Evolutionary conservation across 2,329 filamentous ascomycete genomes (phyloP).

Genomic region (Mollisiaceae sp.): DNA sequence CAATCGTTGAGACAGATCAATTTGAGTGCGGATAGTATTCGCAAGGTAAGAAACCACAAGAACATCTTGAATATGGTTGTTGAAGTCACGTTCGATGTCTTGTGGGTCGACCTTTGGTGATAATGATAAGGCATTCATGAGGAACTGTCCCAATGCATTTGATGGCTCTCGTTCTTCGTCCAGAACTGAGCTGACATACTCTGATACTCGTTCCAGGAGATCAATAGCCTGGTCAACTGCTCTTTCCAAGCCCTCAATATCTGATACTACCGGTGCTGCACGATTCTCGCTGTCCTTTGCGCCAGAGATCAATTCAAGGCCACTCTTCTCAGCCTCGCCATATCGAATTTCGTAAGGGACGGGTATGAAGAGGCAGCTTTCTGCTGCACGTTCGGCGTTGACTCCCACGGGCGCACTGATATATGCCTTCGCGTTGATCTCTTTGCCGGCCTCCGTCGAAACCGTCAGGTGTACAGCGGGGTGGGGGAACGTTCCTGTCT

Average conservation of each 20-base stretch:
- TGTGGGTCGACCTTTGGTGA: slow-evolving; percentile 91
- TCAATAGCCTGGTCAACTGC: slow-evolving; percentile 86
- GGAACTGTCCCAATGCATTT: slow-evolving; percentile 89
- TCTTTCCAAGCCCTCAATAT: slow-evolving; percentile 87
- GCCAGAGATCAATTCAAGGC: slow-evolving; percentile 81
- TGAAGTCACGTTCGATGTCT: slow-evolving; percentile 97
- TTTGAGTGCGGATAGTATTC: slow-evolving; percentile 98
- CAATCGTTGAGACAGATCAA: slow-evolving; percentile 94
- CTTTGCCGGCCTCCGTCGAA: slow-evolving; percentile 83
- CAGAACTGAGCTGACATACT: slow-evolving; percentile 90
- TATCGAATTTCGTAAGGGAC: slow-evolving; percentile 95
- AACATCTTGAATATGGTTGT: slow-evolving; percentile 99
- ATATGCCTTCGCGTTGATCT: slow-evolving; percentile 90
- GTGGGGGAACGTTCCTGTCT: slow-evolving; percentile 95
- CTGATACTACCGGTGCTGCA: slow-evolving; percentile 75
- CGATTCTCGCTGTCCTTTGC: slow-evolving; percentile 82
- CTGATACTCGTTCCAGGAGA: slow-evolving; percentile 88
- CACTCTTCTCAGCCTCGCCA: slow-evolving; percentile 76
- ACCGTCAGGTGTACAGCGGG: slow-evolving; percentile 98
- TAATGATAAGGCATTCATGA: slow-evolving; percentile 90
- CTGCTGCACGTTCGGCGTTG: slow-evolving; percentile 90
- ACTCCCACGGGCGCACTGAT: slow-evolving; percentile 95
- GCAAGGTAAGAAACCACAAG: slow-evolving; percentile 97
- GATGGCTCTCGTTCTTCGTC: slow-evolving; percentile 92
- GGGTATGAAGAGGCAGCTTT: slow-evolving; percentile 96